Conservation (phyloP, 1,284 basidiomycete species). For the Sanghuangporus weigelae region DNA sequence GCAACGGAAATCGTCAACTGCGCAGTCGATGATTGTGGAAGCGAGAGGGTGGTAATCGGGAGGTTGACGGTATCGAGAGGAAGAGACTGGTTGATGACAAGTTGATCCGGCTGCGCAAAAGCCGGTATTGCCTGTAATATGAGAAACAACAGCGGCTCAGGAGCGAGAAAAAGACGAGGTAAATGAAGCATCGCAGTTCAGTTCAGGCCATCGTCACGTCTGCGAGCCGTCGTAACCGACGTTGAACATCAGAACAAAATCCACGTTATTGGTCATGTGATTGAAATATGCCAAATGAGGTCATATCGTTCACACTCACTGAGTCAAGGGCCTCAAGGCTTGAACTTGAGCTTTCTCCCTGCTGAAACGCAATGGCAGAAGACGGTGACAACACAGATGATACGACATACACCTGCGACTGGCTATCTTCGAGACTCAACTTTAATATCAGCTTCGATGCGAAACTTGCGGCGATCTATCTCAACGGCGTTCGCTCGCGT, state of each 20-base stretch:
- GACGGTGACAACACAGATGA: no score
- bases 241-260: neutral
- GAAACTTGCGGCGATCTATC: neutral
- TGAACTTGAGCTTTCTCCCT: no score
- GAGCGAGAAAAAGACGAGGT: neutral
- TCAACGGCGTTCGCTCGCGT: neutral
- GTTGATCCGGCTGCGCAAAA: slow-evolving; percentile 3
- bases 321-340: no score
- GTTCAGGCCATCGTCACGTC: neutral
- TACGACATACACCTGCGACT: no score
- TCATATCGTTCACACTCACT: neutral
- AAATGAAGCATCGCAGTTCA: neutral
- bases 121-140: neutral
- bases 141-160: slow-evolving; percentile 3
- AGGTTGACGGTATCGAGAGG: slow-evolving; percentile 2
- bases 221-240: neutral
- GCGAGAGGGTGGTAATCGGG: slow-evolving; percentile 23
- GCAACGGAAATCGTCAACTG: slow-evolving; percentile 52
- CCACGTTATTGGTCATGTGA: neutral
- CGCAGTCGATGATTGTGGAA: slow-evolving; percentile 33
- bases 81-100: slow-evolving; percentile 12
- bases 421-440: no score
- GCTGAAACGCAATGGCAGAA: no score
- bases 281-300: neutral
- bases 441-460: neutral